Base-by-base conservation (phyloP, 73 alveolate genomes). In the Paramecium sexaurelia region DNA sequence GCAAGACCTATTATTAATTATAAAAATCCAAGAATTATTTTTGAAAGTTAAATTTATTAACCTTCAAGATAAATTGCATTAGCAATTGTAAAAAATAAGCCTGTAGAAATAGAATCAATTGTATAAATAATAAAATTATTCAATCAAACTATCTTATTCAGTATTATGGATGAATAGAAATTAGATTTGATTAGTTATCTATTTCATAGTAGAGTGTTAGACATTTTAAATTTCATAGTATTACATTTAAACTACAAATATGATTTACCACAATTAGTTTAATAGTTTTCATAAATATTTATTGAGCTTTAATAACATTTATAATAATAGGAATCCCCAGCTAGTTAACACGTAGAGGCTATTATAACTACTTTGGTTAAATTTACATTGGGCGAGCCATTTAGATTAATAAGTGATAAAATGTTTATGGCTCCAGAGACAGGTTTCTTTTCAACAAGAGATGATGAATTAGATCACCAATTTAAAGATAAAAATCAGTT, bases 1-100 rank as follows among this genome's bases (percentile, higher is more conserved):
- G 90, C 90, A 22, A 78, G 90, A 43, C 90, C 90, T 41, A 78
- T 78, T 37, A 39, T 78, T 9, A 41, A 78, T 6, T 78, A 78
- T 78, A 78, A 78, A 78, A 78, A 78, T 24, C 90, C 90, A 1
- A 37, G 90, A 5, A 78, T 78, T 17, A 78, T 78, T 24, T 78
- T 41, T 24, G 61, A 78, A 29, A 39, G 20, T 24, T 20, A 78
- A 78, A 78, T 78, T 1, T 78, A 78, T 43, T 15, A 43, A 43
- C 90, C 90, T 37, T 20, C 90, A 19, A 78, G 90, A 78, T 24
- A 39, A 22, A 17, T 78, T 7, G 73, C 90, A 22, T 78, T 40
- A 43, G 45, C 40, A 1, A 78, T 78, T 41, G 32, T 78, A 11
- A 39, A 78, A 27, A 45, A 45, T 78, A 78, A 33, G 19, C 71